Percentiles rank a stretch among this genome's conserved stretches.
phyloP scores from a whole-genome alignment of 2,329 filamentous ascomycete genomes.

The Laburnicola sp. region DNA sequence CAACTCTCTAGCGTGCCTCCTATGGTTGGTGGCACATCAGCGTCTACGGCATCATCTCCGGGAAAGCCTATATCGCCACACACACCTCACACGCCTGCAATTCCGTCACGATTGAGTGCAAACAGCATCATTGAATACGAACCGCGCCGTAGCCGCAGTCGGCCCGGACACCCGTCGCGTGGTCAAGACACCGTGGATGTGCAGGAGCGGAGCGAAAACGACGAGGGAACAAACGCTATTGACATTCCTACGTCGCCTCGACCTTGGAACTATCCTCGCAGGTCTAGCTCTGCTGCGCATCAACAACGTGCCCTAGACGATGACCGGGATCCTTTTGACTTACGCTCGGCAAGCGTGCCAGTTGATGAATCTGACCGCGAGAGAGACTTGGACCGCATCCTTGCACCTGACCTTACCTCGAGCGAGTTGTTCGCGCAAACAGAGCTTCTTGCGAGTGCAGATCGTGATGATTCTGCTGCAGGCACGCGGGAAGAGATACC shows the following conservation, averaged over 20 bases:
- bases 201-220: slow-evolving; percentile 32
- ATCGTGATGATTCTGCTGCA: slow-evolving; percentile 20
- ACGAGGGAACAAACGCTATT: slow-evolving; percentile 64
- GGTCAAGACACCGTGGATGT: slow-evolving; percentile 31
- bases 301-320: slow-evolving; percentile 67
- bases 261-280: slow-evolving; percentile 52
- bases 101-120: slow-evolving; percentile 89
- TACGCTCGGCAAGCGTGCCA: slow-evolving; percentile 70
- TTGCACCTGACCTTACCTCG: slow-evolving; percentile 60
- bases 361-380: slow-evolving; percentile 59
- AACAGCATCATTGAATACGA: slow-evolving; percentile 79
- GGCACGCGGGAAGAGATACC: slow-evolving; percentile 33
- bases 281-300: slow-evolving; percentile 71
- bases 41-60: slow-evolving; percentile 85
- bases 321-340: slow-evolving; percentile 62
- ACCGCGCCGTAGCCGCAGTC: slow-evolving; percentile 35
- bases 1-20: slow-evolving; percentile 67
- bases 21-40: slow-evolving; percentile 66
- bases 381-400: slow-evolving; percentile 33
- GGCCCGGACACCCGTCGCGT: slow-evolving; percentile 39
- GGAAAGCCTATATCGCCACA: slow-evolving; percentile 86
- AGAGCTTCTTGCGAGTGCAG: slow-evolving; percentile 34
- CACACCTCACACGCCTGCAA: slow-evolving; percentile 89
- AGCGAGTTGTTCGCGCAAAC: slow-evolving; percentile 61
- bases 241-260: slow-evolving; percentile 74